Conservation (phyloP, 2,329 filamentous ascomycete species). For the Exophiala dermatitidis region DNA sequence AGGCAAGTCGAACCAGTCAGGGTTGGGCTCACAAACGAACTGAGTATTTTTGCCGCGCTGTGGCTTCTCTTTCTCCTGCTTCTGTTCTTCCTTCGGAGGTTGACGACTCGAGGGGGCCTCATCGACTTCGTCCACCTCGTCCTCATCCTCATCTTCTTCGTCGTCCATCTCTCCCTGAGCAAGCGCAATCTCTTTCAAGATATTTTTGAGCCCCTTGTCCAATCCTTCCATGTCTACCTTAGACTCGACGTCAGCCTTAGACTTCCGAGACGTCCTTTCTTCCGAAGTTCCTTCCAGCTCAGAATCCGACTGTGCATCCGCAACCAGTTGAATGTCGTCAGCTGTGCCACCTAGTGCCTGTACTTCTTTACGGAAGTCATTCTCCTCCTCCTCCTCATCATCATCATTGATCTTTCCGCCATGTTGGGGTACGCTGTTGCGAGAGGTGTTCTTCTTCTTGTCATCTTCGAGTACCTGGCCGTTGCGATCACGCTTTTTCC, state of each 20-base stretch:
- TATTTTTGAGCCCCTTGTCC: conserved; percentile 34
- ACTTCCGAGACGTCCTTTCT: background rate
- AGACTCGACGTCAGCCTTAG: background rate
- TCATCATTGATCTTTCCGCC: too few relatives aligned
- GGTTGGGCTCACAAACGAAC: conserved; percentile 23
- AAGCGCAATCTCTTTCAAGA: conserved; percentile 37
- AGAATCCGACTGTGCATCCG: conserved; percentile 40
- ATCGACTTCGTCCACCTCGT: conserved; percentile 32
- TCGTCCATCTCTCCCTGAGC: conserved; percentile 33
- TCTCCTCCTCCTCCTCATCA: conserved; percentile 25
- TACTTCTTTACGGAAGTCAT: conserved; percentile 39
- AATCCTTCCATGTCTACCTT: conserved; percentile 32
- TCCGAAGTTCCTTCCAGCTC: conserved; percentile 35
- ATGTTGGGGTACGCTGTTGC: conserved; percentile 13
- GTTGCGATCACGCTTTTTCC: conserved; percentile 43
- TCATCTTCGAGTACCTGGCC: conserved; percentile 39
- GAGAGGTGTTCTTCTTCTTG: conserved; percentile 29
- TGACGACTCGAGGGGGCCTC: conserved; percentile 3
- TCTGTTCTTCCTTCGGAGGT: conserved; percentile 31
- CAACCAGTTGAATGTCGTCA: conserved; percentile 43
- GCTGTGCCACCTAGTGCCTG: conserved; percentile 43
- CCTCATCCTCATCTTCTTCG: conserved; percentile 15
- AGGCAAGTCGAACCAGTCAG: conserved; percentile 26
- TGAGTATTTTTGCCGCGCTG: conserved; percentile 28
- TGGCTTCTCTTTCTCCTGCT: conserved; percentile 15